Base-by-base conservation (phyloP, 345 rosid species). In the Moricandia arvensis region DNA sequence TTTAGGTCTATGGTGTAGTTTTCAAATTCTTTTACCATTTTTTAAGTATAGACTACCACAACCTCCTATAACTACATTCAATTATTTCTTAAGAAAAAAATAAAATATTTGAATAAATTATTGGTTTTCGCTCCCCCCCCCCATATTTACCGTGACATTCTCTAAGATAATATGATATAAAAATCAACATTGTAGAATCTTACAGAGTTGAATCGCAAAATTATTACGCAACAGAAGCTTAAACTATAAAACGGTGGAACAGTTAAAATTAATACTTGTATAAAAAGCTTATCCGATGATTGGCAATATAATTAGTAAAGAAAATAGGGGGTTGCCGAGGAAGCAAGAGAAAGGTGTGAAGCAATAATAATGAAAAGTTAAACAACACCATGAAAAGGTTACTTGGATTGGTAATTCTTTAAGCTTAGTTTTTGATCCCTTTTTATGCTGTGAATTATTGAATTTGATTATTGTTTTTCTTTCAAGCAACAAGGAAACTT, bases 401-500 rank as follows among this genome's bases (percentile, higher is more conserved):
- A 68, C 27, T 66, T 66, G 69, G 68, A 53, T 68, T 75, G 68
- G 66, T 71, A 45, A 77, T 58, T 64, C 80, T 77, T 77, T 47
- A 77, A 71, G 80, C 72, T 77, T 71, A 59, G 17, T 63, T 45
- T 70, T 65, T 18, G 63, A 71, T 65, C 55, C 43, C 7, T 55
- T 77, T 77, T 33, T 64, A 64, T 63, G 66, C 66, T 41, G 27
- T 55, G 70, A 76, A 41, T 47, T 47, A 47, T 47, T 47, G 17
- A 41, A 30, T 59, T 31, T 30, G 64, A 71, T 71, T 71, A 71
- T 45, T 77, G 51, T 45, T 64, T 71, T 49, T 26, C 72, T 77
- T 21, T 77, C 4, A 77, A 77, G 80, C 80, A 77, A 77, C 72
- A 71, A 72, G 76, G 34, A 71, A 38, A 27, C 47, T 58, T 76